phyloP scores from a whole-genome alignment of 2,329 filamentous ascomycete species.

The Alternaria sp. region DNA sequence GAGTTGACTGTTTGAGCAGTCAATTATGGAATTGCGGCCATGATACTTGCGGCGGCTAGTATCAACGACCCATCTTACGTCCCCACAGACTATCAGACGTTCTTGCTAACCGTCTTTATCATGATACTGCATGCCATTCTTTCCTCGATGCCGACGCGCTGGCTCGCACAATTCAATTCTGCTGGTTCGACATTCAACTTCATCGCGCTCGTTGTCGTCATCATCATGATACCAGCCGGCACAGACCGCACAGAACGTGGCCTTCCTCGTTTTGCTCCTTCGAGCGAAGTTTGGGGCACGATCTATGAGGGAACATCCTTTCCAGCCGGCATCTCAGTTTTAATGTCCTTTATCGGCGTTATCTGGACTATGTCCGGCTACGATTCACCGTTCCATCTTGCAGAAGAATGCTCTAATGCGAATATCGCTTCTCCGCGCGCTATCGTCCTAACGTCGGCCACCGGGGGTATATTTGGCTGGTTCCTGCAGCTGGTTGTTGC shows the following conservation, averaged over 20 bases:
- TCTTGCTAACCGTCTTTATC: slow-evolving; percentile 70
- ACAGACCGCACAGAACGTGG: slow-evolving; percentile 61
- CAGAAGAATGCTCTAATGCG: slow-evolving; percentile 78
- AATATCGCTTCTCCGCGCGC: slow-evolving; percentile 74
- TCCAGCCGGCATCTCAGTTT: slow-evolving; percentile 70
- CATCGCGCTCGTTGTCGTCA: slow-evolving; percentile 68
- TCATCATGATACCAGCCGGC: slow-evolving; percentile 73
- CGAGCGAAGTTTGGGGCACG: slow-evolving; percentile 68
- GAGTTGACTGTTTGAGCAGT: slow-evolving; percentile 51
- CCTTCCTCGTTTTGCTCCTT: slow-evolving; percentile 66
- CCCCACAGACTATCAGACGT: slow-evolving; percentile 72
- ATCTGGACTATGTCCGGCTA: slow-evolving; percentile 76
- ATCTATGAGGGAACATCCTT: slow-evolving; percentile 73
- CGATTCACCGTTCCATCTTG: slow-evolving; percentile 75
- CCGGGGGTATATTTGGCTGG: slow-evolving; percentile 74
- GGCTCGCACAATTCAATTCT: slow-evolving; percentile 75
- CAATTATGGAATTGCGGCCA: slow-evolving; percentile 71
- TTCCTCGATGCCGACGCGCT: slow-evolving; percentile 74
- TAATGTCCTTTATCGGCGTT: slow-evolving; percentile 76
- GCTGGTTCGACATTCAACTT: slow-evolving; percentile 76
- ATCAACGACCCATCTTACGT: slow-evolving; percentile 72
- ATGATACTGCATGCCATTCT: slow-evolving; percentile 73
- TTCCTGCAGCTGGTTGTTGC: slow-evolving; percentile 77
- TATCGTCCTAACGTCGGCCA: slow-evolving; percentile 72
- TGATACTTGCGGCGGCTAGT: slow-evolving; percentile 75